These are phyloP conservation scores for Eudorina sp. DNA, from an alignment of 139 green algal species.

Conservation along the genomic window DNA sequence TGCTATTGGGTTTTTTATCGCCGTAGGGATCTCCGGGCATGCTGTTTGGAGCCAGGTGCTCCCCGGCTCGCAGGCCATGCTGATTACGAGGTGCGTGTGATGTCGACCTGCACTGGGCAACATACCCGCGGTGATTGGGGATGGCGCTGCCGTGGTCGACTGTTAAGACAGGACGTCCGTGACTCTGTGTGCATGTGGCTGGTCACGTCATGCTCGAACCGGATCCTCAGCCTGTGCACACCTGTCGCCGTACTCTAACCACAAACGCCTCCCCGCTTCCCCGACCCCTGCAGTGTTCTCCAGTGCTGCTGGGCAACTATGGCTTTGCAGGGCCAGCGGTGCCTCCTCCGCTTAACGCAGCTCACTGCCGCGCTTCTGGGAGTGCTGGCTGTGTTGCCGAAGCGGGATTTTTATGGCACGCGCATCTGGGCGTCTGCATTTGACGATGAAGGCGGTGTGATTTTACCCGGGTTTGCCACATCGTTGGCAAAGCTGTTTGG, in stretches of 20 bases:
- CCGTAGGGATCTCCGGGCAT: neutral
- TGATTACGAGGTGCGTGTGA: neutral
- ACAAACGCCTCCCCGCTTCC: neutral
- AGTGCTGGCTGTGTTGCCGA: neutral
- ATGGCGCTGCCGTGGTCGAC: neutral
- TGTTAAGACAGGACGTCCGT: neutral
- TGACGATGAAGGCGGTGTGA: neutral
- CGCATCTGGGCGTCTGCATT: neutral
- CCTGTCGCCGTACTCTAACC: neutral
- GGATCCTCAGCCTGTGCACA: neutral
- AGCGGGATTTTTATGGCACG: neutral
- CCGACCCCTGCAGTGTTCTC: neutral
- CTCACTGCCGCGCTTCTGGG: neutral
- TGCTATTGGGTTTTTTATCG: neutral
- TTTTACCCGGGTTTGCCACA: neutral
- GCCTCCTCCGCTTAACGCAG: neutral
- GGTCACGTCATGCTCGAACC: neutral
- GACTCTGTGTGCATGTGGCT: neutral
- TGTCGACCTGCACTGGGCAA: neutral
- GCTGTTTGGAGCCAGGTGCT: neutral
- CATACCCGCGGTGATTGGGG: neutral
- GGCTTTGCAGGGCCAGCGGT: neutral
- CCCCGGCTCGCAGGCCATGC: neutral
- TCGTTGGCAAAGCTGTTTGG: neutral
- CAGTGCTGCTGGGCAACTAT: conserved; percentile 10